Base-by-base conservation (phyloP, 1,284 basidiomycete species). In the Pascua guehoae region DNA sequence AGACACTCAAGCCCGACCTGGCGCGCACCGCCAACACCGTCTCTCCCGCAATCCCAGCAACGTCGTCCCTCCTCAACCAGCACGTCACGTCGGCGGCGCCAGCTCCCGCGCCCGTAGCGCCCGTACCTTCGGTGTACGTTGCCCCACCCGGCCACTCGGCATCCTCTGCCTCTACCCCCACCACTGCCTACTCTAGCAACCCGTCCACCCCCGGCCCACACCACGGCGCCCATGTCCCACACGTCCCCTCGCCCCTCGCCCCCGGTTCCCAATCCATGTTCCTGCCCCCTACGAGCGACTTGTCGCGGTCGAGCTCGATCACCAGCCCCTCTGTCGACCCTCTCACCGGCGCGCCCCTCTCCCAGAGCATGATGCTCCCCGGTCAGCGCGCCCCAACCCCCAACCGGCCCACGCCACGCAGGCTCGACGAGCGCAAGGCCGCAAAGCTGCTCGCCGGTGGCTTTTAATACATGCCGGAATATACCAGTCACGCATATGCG, bases 1-100 rank as follows among this genome's bases (percentile, higher is more conserved):
- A 95, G 71, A 82, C 88, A n/a, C 83, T 96, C 41, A 81, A 83
- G 59, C 83, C 82, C 1, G 92, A 95, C 68, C 80, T 97, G 47
- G 62, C 65, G 16, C 67, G 65, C 15, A 68, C 77, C 43, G 68
- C 68, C 11, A 55, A 52, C 11, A 49, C 52, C 2, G 57, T 54
- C 42, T 12, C 38, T 15, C n/a, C n/a, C 45, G 14, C 24, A 10
- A 42, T 16, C 36, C 17, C n/a, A 8, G 14, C 40, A 43, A 11
- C 32, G 46, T 8, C 32, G 16, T n/a, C 56, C 41, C 24, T 18
- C 24, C 40, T 41, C 14, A 10, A 15, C 12, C 40, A 50, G 41
- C 44, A 54, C 36, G 24, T 36, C 12, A 42, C 39, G 3, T 16
- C 45, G 8, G 18, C 40, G 9, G 41, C 17, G 37, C 43, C 47